Percentiles rank a stretch among this genome's conserved stretches.
Evolutionary conservation across 345 rosid genomes (phyloP).

Genomic region (Euphorbia peplus): DNA sequence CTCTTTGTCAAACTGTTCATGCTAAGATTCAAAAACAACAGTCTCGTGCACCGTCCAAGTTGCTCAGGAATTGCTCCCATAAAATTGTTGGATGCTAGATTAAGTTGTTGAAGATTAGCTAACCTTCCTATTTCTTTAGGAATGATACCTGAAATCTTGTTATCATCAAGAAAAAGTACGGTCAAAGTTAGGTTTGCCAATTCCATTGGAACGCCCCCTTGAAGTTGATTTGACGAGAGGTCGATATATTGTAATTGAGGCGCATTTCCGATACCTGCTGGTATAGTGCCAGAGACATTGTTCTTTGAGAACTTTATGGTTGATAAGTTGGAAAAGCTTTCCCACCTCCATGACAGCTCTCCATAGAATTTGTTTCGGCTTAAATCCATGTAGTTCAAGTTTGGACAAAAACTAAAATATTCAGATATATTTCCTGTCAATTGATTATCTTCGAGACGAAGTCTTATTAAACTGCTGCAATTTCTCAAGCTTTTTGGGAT

Average conservation of each 20-base stretch:
- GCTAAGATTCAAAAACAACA: conserved; percentile 22
- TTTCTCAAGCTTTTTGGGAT: conserved; percentile 28
- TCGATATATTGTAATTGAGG: conserved; percentile 12
- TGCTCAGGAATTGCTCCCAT: conserved; percentile 27
- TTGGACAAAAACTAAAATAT: conserved; percentile 24
- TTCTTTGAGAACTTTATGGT: background rate
- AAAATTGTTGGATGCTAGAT: conserved; percentile 24
- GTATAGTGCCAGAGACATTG: conserved; percentile 21
- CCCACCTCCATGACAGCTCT: conserved; percentile 18
- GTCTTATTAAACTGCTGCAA: conserved; percentile 32
- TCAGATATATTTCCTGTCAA: conserved; percentile 27
- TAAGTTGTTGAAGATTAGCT: conserved; percentile 21
- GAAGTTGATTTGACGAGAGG: conserved; percentile 16
- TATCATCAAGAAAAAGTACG: conserved; percentile 6
- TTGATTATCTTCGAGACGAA: conserved; percentile 23
- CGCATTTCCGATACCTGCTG: conserved; percentile 22
- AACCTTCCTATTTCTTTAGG: conserved; percentile 26
- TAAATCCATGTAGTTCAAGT: conserved; percentile 28
- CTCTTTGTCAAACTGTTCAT: conserved; percentile 2
- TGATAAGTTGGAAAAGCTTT: background rate
- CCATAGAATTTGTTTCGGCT: conserved; percentile 34
- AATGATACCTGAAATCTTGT: conserved; percentile 21
- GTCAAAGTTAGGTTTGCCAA: conserved; percentile 9
- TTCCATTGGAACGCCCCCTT: conserved; percentile 14
- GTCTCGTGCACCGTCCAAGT: conserved; percentile 20